Conservation (phyloP, 192 early-diverging fungal genomes). For the Linnemannia hyalina region DNA sequence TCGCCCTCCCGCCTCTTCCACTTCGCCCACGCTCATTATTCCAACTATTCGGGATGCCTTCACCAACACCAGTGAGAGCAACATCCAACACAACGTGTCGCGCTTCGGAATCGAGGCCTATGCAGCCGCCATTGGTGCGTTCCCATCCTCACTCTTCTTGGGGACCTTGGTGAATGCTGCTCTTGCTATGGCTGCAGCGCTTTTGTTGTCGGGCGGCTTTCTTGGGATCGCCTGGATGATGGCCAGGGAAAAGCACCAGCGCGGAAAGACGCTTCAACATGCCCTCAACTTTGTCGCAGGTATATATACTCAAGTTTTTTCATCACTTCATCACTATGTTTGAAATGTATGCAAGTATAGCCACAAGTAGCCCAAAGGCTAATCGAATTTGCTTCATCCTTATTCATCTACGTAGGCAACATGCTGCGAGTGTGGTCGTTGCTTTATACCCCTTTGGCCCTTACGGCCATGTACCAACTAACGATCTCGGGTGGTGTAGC, state of each 20-base stretch:
- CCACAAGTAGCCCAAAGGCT: no score
- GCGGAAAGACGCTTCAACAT: constrained; percentile 46
- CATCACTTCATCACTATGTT: background rate
- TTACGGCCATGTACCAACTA: constrained; percentile 62
- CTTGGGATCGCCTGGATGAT: constrained; percentile 36
- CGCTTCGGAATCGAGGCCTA: constrained; percentile 49
- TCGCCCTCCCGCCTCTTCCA: background rate
- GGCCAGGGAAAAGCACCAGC: constrained; percentile 51
- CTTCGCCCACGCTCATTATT: constrained; percentile 18
- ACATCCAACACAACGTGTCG: constrained; percentile 31
- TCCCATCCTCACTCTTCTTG: constrained; percentile 29
- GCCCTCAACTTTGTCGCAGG: constrained; percentile 50
- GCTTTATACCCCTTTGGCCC: constrained; percentile 59
- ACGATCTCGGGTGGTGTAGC: constrained; percentile 48
- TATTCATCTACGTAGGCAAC: constrained; percentile 38
- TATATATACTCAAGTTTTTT: background rate
- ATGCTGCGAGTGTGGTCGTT: constrained; percentile 53
- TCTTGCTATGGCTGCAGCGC: constrained; percentile 12
- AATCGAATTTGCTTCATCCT: background rate
- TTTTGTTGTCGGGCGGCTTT: constrained; percentile 22
- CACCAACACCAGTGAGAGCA: constrained; percentile 9
- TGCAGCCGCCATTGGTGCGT: constrained; percentile 44
- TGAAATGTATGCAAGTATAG: background rate
- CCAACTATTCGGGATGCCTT: constrained; percentile 37
- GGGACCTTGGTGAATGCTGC: constrained; percentile 33